Percentiles rank a stretch among this genome's conserved stretches.
phyloP scores from a whole-genome alignment of 352 stramenopile species.

The Phytophthora boehmeriae region DNA sequence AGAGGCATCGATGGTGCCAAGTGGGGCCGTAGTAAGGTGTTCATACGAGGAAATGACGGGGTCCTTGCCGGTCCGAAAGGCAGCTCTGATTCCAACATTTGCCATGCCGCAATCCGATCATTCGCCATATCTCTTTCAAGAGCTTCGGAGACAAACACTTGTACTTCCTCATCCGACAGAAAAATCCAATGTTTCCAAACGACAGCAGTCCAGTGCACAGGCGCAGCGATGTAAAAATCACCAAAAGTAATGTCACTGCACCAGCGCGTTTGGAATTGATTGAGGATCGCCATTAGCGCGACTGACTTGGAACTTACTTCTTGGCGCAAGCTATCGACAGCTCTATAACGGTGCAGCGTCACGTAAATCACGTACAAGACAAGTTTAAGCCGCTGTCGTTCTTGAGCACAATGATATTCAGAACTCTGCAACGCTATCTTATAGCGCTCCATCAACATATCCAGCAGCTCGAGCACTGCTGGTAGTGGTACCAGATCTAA shows the following conservation, averaged over 20 bases:
- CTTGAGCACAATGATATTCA: background rate
- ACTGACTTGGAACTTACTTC: constrained; percentile 29
- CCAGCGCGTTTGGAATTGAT: constrained; percentile 41
- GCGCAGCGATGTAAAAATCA: constrained; percentile 49
- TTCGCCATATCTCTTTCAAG: constrained; percentile 22
- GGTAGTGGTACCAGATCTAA: constrained; percentile 41
- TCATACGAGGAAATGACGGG: constrained; percentile 30
- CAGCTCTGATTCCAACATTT: constrained; percentile 5
- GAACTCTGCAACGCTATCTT: background rate
- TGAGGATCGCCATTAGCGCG: constrained; percentile 13
- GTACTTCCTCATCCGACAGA: constrained; percentile 46
- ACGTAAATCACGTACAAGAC: constrained; percentile 53
- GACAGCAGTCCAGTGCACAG: constrained; percentile 58
- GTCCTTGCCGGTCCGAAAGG: constrained; percentile 9
- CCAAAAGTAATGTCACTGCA: constrained; percentile 43
- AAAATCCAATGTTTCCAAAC: constrained; percentile 62
- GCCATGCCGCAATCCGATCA: constrained; percentile 15
- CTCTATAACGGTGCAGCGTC: constrained; percentile 33
- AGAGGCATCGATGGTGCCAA: constrained; percentile 21
- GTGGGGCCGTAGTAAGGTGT: constrained; percentile 33
- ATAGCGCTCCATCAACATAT: constrained; percentile 34
- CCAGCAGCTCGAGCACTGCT: constrained; percentile 35
- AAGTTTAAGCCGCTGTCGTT: constrained; percentile 11
- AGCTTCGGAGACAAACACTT: constrained; percentile 39
- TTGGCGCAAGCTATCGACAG: constrained; percentile 29